Evolutionary conservation across 2,329 filamentous ascomycete genomes (phyloP), one percentile per base, ranked within the genome.

Genomic region (Beauveria medogensis): DNA sequence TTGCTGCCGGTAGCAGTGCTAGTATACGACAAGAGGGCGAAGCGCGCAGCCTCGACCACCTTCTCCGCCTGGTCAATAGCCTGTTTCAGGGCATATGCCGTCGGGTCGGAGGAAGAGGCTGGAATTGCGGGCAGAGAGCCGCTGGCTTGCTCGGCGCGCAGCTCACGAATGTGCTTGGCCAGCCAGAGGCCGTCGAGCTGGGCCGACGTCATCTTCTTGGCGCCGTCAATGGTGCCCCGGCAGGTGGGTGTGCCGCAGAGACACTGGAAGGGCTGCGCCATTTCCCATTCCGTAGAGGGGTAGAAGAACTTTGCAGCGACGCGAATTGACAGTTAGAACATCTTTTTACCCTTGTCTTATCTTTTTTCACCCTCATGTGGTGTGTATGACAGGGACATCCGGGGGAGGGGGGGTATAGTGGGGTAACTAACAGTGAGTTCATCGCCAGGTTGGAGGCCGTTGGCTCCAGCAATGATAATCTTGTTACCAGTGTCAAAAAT

Each of bases 251-350:
- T 78, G 63, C 79, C 78, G 70, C 88, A 91, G 62, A 81, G 75
- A 70, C 88, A 91, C 63, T 81, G 74, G 69, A 91, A 91, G 4
- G 85, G 80, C 75, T 90, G 87, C 37, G 84, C 83, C 87, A 91
- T 90, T 68, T 78, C 68, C 86, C 86, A 91, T 73, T 91, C 88
- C 1, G 87, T 90, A 59, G 85, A 89, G 4, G 88, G 87, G 67
- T 91, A 91, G 74, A 90, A 91, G 75, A 90, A 91, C 70, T 83
- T 57, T 34, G 44, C 40, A 20, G 7, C 16, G 20, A 20, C 2
- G 37, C 20, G n/a, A 43, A 26, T 24, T 24, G 20, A 20, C 9
- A 16, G 5, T 51, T 28, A 51, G 34, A 20, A 41, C 12, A 24
- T 24, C 18, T 2, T 18, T 56, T 18, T 14, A 24, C 9, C 22